Percentiles rank a stretch among this genome's conserved stretches.
Conservation (phyloP, 192 early-diverging fungal species). For the Entophlyctis luteolus region DNA sequence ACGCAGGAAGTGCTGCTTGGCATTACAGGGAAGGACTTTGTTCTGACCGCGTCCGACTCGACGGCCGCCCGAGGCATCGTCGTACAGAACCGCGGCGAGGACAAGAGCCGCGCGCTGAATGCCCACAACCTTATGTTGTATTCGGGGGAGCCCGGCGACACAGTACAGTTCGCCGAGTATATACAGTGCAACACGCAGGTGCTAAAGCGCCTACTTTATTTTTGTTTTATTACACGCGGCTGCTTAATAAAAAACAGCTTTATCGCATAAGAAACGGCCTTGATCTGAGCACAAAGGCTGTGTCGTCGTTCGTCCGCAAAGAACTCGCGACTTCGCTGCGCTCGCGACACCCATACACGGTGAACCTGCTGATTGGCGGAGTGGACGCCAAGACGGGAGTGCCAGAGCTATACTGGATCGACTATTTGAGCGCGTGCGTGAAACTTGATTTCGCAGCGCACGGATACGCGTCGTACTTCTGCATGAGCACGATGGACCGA, state of each 20-base stretch:
- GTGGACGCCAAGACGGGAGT: conserved; percentile 68
- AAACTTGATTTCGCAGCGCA: conserved; percentile 84
- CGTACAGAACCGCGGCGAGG: conserved; percentile 85
- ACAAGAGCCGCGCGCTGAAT: conserved; percentile 85
- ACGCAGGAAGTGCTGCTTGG: conserved; percentile 67
- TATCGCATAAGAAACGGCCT: conserved; percentile 59
- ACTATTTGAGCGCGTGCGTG: conserved; percentile 76
- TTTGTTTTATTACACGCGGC: no score
- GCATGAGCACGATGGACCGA: conserved; percentile 85
- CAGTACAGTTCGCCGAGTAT: conserved; percentile 91
- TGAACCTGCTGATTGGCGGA: conserved; percentile 86
- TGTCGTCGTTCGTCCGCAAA: conserved; percentile 76
- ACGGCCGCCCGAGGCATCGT: conserved; percentile 74
- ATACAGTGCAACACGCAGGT: conserved; percentile 89
- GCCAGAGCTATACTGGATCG: conserved; percentile 86
- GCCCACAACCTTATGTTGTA: conserved; percentile 79
- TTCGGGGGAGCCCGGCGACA: conserved; percentile 87
- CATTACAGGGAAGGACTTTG: conserved; percentile 91
- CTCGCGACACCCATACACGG: conserved; percentile 78
- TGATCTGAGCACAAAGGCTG: conserved; percentile 72
- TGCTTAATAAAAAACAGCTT: not conserved
- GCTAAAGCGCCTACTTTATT: conserved; percentile 27
- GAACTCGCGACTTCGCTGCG: conserved; percentile 84
- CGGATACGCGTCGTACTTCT: conserved; percentile 89
- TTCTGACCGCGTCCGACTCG: conserved; percentile 79